These are phyloP conservation scores for Trichosporon ovoides DNA, from an alignment of 1,284 basidiomycete genomes.

Conservation along the genomic window DNA sequence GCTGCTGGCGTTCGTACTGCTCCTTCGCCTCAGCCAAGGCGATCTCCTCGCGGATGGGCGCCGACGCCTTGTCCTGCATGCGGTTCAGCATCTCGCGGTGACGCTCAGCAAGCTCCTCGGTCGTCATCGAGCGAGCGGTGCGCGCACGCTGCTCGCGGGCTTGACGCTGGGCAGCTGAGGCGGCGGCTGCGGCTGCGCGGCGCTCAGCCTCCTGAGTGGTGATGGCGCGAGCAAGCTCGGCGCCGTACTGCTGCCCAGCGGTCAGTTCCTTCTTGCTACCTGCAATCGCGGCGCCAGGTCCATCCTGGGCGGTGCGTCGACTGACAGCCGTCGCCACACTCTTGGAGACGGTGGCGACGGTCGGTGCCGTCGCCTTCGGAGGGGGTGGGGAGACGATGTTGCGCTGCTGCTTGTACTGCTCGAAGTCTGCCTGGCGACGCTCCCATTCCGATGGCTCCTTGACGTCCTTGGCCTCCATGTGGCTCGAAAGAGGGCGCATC, in stretches of 20 bases:
- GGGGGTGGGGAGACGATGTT: constrained; percentile 33
- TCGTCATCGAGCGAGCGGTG: constrained; percentile 33
- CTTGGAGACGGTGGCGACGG: constrained; percentile 12
- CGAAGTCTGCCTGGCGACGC: constrained; percentile 30
- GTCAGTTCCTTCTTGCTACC: not conserved
- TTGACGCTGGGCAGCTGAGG: constrained; percentile 11
- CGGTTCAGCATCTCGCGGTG: constrained; percentile 40
- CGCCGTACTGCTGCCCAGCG: constrained; percentile 16
- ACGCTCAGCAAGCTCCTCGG: constrained; percentile 44
- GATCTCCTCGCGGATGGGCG: constrained; percentile 34
- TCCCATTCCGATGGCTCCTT: not conserved
- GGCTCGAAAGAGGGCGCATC: not conserved
- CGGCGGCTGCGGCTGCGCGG: not conserved
- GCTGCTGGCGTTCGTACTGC: constrained; percentile 12
- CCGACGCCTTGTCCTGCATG: constrained; percentile 41
- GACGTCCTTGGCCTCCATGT: not conserved
- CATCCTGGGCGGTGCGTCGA: not conserved
- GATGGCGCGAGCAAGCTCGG: constrained; percentile 12
- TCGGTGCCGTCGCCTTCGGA: not conserved
- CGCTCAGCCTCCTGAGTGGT: constrained; percentile 6
- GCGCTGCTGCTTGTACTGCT: constrained; percentile 35
- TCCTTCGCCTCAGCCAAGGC: constrained; percentile 23
- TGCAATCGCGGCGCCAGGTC: constrained; percentile 9
- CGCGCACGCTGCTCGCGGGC: constrained; percentile 6
- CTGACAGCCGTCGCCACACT: constrained; percentile 13